phyloP scores from a whole-genome alignment of 1,139 yeast genomes.

The Debaryomyces fabryi region DNA sequence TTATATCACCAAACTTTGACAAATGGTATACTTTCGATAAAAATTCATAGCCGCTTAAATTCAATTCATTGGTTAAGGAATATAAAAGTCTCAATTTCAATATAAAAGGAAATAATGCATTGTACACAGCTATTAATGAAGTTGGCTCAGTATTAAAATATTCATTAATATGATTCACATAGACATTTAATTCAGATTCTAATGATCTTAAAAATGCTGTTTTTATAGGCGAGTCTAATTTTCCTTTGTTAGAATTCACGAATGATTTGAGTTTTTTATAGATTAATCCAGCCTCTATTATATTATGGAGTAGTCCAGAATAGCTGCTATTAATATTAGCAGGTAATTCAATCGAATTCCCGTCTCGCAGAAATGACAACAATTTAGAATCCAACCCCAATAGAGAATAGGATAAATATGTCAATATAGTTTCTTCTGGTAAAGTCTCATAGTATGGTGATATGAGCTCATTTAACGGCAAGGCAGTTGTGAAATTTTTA shows the following conservation, averaged over 20 bases:
- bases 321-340: slow-evolving; percentile 56
- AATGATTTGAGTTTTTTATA: slow-evolving; percentile 48
- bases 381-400: slow-evolving; percentile 72
- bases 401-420: slow-evolving; percentile 65
- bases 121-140: slow-evolving; percentile 44
- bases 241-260: slow-evolving; percentile 32
- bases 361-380: slow-evolving; percentile 49
- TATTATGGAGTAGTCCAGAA: slow-evolving; percentile 55
- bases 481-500: neutral
- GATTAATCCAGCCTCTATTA: slow-evolving; percentile 75
- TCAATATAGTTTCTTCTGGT: slow-evolving; percentile 54
- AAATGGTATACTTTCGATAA: slow-evolving; percentile 55
- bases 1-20: slow-evolving; percentile 65
- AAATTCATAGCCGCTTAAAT: slow-evolving; percentile 55
- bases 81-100: slow-evolving; percentile 59
- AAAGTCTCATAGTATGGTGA: slow-evolving; percentile 38
- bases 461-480: slow-evolving; percentile 24
- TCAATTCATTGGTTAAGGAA: slow-evolving; percentile 40
- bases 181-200: slow-evolving; percentile 53
- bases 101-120: slow-evolving; percentile 53
- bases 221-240: slow-evolving; percentile 53
- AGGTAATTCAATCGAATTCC: slow-evolving; percentile 49
- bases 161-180: slow-evolving; percentile 57
- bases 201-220: slow-evolving; percentile 66
- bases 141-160: slow-evolving; percentile 38